A percentile compares a stretch with the other conserved stretches of the same genome.
Evolutionary conservation across 495 filamentous ascomycete species (phyloP).

Genomic region (Podospora didyma): DNA sequence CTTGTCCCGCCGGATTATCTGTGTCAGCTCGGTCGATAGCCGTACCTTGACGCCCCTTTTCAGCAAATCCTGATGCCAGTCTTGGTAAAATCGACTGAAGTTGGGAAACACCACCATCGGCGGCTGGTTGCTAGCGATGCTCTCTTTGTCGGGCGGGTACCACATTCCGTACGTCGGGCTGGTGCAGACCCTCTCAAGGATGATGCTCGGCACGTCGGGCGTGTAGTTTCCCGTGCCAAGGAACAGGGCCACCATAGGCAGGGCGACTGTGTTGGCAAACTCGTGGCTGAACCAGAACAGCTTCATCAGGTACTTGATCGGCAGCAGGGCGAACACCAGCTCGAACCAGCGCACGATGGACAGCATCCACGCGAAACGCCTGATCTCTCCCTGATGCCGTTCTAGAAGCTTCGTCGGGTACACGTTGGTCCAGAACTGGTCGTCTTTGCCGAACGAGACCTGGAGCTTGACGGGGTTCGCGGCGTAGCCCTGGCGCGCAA

Average conservation of each 20-base stretch:
- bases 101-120: constrained; percentile 80
- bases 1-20: constrained; percentile 53
- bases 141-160: constrained; percentile 61
- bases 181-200: constrained; percentile 73
- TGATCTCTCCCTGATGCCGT: constrained; percentile 59
- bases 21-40: constrained; percentile 57
- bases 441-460: constrained; percentile 75
- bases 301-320: constrained; percentile 64
- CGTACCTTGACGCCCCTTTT: constrained; percentile 61
- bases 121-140: constrained; percentile 65
- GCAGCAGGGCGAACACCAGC: constrained; percentile 67
- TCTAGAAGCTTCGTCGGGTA: constrained; percentile 68
- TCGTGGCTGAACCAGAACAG: constrained; percentile 70
- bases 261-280: constrained; percentile 67
- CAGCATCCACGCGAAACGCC: constrained; percentile 60
- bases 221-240: constrained; percentile 78
- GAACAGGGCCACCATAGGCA: constrained; percentile 73
- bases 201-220: constrained; percentile 67
- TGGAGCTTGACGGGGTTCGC: constrained; percentile 71
- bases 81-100: constrained; percentile 63
- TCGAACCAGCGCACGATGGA: constrained; percentile 66
- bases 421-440: constrained; percentile 77
- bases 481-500: constrained; percentile 61
- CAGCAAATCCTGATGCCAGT: constrained; percentile 60
- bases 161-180: constrained; percentile 72